These are phyloP conservation scores for Clarireedia monteithiana DNA, from an alignment of 2,329 filamentous ascomycete species.

Conservation along the genomic window DNA sequence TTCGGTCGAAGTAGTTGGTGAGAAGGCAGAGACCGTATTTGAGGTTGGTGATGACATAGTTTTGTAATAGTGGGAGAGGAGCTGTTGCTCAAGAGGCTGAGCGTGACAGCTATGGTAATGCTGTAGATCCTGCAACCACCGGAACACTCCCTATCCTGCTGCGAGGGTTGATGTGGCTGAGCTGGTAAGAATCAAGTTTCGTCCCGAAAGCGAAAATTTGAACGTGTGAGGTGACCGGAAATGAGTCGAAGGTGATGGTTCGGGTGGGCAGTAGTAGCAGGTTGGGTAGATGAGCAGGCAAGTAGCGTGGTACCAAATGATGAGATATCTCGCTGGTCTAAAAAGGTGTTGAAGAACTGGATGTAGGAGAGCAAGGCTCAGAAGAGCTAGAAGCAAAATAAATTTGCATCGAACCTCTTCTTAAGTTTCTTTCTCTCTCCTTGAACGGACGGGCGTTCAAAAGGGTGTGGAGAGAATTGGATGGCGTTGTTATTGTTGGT, in stretches of 20 bases:
- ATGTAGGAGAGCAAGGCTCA: neutral
- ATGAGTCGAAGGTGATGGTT: neutral
- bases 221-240: neutral
- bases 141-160: neutral
- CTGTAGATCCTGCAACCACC: neutral
- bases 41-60: conserved; percentile 7
- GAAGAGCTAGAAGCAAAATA: conserved; percentile 7
- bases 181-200: too few relatives aligned
- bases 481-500: neutral
- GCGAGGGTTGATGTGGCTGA: neutral
- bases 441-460: neutral
- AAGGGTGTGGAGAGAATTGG: neutral
- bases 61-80: neutral
- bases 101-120: neutral
- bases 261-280: neutral
- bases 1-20: neutral
- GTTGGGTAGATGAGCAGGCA: neutral
- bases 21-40: neutral
- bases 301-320: neutral
- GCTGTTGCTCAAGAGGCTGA: conserved; percentile 4
- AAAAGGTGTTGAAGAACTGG: neutral
- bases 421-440: neutral
- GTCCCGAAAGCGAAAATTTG: too few relatives aligned
- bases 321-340: neutral
- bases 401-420: conserved; percentile 10